Percentiles rank a stretch among this genome's conserved stretches.
These are phyloP conservation scores for Penicillium maclennaniae DNA, from an alignment of 495 filamentous ascomycete genomes.

Conservation along the genomic window DNA sequence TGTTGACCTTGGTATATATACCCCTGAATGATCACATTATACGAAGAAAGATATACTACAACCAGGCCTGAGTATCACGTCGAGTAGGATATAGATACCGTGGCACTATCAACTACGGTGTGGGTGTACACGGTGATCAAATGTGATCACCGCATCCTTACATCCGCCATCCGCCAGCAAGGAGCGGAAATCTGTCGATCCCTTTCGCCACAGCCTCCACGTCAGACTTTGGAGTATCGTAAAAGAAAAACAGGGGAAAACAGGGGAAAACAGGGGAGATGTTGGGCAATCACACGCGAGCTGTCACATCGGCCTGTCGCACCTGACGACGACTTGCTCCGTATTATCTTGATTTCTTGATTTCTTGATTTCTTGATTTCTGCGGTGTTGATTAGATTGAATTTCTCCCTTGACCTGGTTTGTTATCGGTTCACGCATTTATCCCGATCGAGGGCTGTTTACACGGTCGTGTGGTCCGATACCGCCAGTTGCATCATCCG, in stretches of 20 bases:
- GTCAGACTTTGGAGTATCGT: conserved; percentile 2
- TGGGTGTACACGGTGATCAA: not conserved
- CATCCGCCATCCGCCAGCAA: conserved; percentile 4
- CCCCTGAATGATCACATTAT: conserved; percentile 7
- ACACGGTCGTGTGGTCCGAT: conserved; percentile 8
- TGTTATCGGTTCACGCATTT: not conserved
- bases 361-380: not conserved
- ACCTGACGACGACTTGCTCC: not conserved
- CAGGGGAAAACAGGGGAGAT: not conserved
- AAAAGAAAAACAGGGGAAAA: not conserved
- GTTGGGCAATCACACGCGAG: conserved; percentile 19
- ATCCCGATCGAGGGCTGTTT: not conserved
- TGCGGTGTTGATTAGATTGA: not conserved
- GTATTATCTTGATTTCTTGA: not conserved
- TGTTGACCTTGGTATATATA: conserved; percentile 14
- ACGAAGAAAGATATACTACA: not conserved
- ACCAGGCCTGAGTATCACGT: not conserved
- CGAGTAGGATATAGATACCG: no score
- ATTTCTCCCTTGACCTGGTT: not conserved
- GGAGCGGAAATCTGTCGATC: conserved; percentile 8
- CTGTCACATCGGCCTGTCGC: conserved; percentile 12
- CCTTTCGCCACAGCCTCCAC: conserved; percentile 14
- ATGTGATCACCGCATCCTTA: conserved; percentile 10
- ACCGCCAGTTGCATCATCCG: conserved; percentile 19
- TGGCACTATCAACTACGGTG: not conserved